Evolutionary conservation across 148 eudicot genomes (phyloP).

Genomic region (Salicornia ramosissima): DNA sequence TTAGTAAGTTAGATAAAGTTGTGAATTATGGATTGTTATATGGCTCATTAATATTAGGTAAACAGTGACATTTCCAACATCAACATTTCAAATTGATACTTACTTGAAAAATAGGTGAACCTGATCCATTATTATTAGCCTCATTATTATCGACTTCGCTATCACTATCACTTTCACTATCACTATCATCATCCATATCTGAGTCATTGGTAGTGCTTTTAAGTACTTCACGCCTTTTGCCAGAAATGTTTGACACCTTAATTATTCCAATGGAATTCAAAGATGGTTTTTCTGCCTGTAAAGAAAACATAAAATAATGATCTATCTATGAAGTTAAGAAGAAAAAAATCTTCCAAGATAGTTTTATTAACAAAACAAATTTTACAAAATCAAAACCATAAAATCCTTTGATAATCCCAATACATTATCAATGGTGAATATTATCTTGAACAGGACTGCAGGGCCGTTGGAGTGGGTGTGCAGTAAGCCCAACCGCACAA

Average conservation of each 20-base stretch:
- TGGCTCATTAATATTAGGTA: neutral
- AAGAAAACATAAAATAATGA: too few species aligned
- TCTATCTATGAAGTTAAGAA: too few species aligned
- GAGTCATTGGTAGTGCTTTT: slow-evolving; percentile 44
- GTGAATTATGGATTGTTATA: neutral
- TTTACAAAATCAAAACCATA: too few species aligned
- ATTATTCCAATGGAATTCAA: slow-evolving; percentile 71
- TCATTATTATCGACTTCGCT: too few species aligned
- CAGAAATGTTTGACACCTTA: slow-evolving; percentile 73
- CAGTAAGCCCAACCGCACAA: too few species aligned
- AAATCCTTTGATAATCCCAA: neutral
- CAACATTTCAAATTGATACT: neutral
- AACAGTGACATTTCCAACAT: slow-evolving; percentile 3
- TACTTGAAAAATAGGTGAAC: slow-evolving; percentile 73
- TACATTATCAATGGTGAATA: too few species aligned
- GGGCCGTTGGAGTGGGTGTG: too few species aligned
- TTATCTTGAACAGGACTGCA: too few species aligned
- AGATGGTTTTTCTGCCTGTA: slow-evolving; percentile 70
- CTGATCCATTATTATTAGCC: slow-evolving; percentile 27
- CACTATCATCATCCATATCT: slow-evolving; percentile 72
- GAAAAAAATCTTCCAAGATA: too few species aligned
- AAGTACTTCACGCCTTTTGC: slow-evolving; percentile 77
- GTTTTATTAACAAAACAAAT: too few species aligned
- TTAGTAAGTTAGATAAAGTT: neutral
- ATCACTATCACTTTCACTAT: slow-evolving; percentile 68